Base-by-base conservation (phyloP, 495 filamentous ascomycete genomes). In the Annulohypoxylon moriforme region DNA sequence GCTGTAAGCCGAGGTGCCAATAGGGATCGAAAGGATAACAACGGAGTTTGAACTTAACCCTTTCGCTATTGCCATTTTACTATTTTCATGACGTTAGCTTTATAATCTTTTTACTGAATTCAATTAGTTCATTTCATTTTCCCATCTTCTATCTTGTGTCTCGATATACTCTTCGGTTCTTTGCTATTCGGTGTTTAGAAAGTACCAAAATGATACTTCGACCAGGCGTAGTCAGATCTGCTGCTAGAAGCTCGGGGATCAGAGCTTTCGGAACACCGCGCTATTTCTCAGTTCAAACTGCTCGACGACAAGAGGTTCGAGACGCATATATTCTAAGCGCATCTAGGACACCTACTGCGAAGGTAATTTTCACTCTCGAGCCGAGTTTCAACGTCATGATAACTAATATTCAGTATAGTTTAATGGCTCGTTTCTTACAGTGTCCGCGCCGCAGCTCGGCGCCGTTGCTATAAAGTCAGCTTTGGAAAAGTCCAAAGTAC, bases 321-420 rank as follows among this genome's bases (percentile, higher is more conserved):
- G 93, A 97, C 74, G 94, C 90, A 25, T 99, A 98, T 81, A 97
- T 99, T 74, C 78, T 99, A 44, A 92, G 91, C 75, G 95, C 91
- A 20, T 88, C 93, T 16, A 88, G 95, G 62, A 99, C 95, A 44
- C 94, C 95, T 7, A 94, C 93, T 33, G 91, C 88, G 60, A 96
- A 93, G 85, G 94, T 97, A 74, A 57, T 60, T 27, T 22, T 24
- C 46, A 4, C 52, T 16, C 16, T 4, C 14, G 11, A 31, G 7
- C 3, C 3, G 16, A 27, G 13, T 10, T 18, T 49, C 18, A 55
- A 46, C n/a, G 9, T 8, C 27, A 10, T 4, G 34, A 14, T 56
- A 64, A 29, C 75, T 79, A 69, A 65, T 34, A 36, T 16, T 25
- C n/a, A 9, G 11, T 40, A 4, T 73, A 97, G 94, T 98, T 98